Evolutionary conservation across 2,329 filamentous ascomycete species (phyloP), one percentile per base, ranked within the genome.

Genomic region (Phyllosticta citriasiana): DNA sequence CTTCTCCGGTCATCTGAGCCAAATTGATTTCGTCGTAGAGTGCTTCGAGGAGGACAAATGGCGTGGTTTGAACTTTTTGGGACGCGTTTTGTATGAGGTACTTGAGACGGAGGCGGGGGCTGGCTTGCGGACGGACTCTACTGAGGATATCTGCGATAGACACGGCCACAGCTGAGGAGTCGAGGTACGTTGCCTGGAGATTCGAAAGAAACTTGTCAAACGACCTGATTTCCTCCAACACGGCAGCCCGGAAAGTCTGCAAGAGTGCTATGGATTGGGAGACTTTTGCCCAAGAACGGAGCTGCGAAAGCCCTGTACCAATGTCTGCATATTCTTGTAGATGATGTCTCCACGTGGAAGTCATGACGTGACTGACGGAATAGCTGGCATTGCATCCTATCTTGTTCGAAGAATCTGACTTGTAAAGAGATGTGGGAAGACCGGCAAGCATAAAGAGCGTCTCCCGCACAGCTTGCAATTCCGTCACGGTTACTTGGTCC

Each of bases 401-500:
- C 40, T 68, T 30, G 16, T 60, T 56, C 6, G 53, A 52, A n/a
- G 26, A 57, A 6, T 53, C 50, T 33, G 70, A 33, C 9, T 66
- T 61, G 67, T 92, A 96, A 1, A 96, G 70, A 1, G 85, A 87
- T 2, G 88, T 93, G 5, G 86, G 82, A 3, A 94, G 76, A 0
- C 92, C 92, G 59, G 85, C 83, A 0, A 97, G 80, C 89, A 97
- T 95, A 67, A 90, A 93, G 0, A 97, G 77, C 0, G 85, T 83
- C 69, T 97, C 91, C 55, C 91, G 84, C 26, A 92, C 76, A 10
- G 86, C 78, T 65, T 92, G 85, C 1, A 88, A 77, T 70, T 96
- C 92, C 0, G 88, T 83, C 5, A 93, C 77, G 16, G 65, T 16
- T n/a, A 30, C 55, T 47, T 33, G 59, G 40, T 57, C 40, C 7